phyloP scores from a whole-genome alignment of 2,329 filamentous ascomycete genomes.

The Fusarium chlamydosporum region DNA sequence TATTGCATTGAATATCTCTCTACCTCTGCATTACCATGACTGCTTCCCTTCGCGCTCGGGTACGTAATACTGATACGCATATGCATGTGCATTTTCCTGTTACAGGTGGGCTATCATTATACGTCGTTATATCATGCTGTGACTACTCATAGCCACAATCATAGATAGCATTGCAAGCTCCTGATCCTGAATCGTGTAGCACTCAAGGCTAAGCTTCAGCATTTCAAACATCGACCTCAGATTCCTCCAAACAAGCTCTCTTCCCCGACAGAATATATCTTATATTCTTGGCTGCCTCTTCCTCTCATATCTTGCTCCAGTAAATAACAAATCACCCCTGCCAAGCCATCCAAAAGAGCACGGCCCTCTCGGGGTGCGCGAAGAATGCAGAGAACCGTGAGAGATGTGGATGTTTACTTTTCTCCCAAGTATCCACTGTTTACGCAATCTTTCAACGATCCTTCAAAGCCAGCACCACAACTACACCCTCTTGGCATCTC shows the following conservation, averaged over 20 bases:
- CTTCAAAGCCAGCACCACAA: conserved; percentile 20
- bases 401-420: conserved; percentile 24
- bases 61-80: conserved; percentile 7
- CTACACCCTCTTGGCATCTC: conserved; percentile 15
- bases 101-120: conserved; percentile 6
- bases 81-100: conserved; percentile 10
- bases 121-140: conserved; percentile 6
- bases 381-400: conserved; percentile 41
- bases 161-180: not conserved
- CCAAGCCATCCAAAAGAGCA: conserved; percentile 30
- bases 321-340: conserved; percentile 32
- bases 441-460: conserved; percentile 34
- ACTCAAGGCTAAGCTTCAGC: not conserved
- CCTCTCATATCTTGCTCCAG: not conserved
- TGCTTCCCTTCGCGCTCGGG: not conserved
- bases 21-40: conserved; percentile 6
- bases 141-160: not conserved
- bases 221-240: conserved; percentile 1
- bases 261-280: conserved; percentile 10
- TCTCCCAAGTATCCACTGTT: conserved; percentile 30
- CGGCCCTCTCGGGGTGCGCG: conserved; percentile 46
- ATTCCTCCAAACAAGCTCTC: conserved; percentile 12
- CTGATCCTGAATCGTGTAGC: conserved; percentile 1
- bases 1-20: conserved; percentile 5
- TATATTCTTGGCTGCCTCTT: conserved; percentile 41